A percentile compares a stretch with the other conserved stretches of the same genome.
Evolutionary conservation across 225 moss, liverwort and hornwort genomes (phyloP).

Genomic region (Takakia lepidozioides): DNA sequence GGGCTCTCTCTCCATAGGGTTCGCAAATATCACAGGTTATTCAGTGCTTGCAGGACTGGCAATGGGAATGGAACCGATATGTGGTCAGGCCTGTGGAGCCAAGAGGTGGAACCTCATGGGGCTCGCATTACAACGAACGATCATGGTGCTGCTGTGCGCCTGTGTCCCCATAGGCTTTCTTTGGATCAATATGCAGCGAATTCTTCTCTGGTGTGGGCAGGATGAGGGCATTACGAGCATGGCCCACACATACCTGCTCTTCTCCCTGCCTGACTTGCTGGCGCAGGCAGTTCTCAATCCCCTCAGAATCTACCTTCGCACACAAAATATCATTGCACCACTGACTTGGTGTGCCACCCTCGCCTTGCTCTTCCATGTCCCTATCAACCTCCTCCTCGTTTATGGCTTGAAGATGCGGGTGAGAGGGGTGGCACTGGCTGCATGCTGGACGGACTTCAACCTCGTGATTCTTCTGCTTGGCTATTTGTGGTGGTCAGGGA

Average conservation of each 20-base stretch:
- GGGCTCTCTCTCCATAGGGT: slow-evolving; percentile 39
- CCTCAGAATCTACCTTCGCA: slow-evolving; percentile 74
- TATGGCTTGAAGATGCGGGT: slow-evolving; percentile 50
- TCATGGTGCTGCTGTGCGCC: no score
- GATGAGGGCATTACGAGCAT: slow-evolving; percentile 67
- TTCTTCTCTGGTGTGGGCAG: slow-evolving; percentile 67
- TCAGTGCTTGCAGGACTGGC: slow-evolving; percentile 40
- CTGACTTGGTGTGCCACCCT: slow-evolving; percentile 77
- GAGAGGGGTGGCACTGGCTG: slow-evolving; percentile 76
- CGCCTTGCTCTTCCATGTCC: slow-evolving; percentile 64
- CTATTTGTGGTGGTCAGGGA: slow-evolving; percentile 57
- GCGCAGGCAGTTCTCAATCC: slow-evolving; percentile 81
- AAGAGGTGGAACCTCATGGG: no score
- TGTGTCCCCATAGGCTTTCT: no score
- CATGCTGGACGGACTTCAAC: slow-evolving; percentile 86
- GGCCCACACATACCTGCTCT: slow-evolving; percentile 76
- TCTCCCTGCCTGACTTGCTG: slow-evolving; percentile 72
- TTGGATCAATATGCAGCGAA: slow-evolving; percentile 53
- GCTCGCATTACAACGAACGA: no score
- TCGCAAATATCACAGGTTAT: slow-evolving; percentile 45
- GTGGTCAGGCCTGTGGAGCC: slow-evolving; percentile 43
- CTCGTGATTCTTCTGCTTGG: slow-evolving; percentile 60
- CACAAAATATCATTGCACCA: slow-evolving; percentile 65
- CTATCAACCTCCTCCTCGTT: slow-evolving; percentile 68
- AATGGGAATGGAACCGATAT: slow-evolving; percentile 44